These are phyloP conservation scores for Ceratocystis harringtonii DNA, from an alignment of 2,329 filamentous ascomycete genomes.

Conservation along the genomic window DNA sequence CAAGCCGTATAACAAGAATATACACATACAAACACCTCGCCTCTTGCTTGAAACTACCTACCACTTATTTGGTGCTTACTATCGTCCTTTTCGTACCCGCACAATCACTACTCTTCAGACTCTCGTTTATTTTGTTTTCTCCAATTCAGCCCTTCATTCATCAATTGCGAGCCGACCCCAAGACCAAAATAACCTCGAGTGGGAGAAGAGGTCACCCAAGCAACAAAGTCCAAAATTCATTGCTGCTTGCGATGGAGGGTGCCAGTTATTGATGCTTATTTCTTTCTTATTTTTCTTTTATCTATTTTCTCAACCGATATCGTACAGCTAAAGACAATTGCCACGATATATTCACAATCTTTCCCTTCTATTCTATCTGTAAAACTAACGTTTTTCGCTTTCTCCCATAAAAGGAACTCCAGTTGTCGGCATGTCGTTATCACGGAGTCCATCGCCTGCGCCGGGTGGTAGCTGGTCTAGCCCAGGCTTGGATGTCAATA, in stretches of 20 bases:
- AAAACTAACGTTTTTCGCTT: constrained; percentile 11
- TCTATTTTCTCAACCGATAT: background rate
- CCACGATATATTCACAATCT: background rate
- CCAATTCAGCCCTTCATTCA: background rate
- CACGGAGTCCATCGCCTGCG: constrained; percentile 73
- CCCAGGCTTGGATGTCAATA: constrained; percentile 56
- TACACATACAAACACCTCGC: background rate
- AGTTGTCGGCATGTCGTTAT: constrained; percentile 58
- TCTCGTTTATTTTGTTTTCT: background rate
- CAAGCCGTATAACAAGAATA: background rate
- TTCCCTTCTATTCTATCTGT: background rate
- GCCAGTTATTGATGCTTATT: background rate
- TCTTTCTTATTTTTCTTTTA: constrained; percentile 3
- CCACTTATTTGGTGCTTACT: background rate
- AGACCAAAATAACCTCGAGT: background rate
- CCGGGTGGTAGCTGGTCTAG: constrained; percentile 80
- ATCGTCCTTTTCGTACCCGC: background rate
- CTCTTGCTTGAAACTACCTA: background rate
- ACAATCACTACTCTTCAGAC: background rate
- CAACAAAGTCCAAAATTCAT: background rate
- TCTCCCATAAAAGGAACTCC: constrained; percentile 34
- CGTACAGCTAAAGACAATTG: background rate
- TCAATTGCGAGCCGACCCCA: background rate
- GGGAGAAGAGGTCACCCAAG: background rate
- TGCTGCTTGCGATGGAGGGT: background rate